Conservation (phyloP, 2,329 filamentous ascomycete species). For the Fusarium verticillioides region DNA sequence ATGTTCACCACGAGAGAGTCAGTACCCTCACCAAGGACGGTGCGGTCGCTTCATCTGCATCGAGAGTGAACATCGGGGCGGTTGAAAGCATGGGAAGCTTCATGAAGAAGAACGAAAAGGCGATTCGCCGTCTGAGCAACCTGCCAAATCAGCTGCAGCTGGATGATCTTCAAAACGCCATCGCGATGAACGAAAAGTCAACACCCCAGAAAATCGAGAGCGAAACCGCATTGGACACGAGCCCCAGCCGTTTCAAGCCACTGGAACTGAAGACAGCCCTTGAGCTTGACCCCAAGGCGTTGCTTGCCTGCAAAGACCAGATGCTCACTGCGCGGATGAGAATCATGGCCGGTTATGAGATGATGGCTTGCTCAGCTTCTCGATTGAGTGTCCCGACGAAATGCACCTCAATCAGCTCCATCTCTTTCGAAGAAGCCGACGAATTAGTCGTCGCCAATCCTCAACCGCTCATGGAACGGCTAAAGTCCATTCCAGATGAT, state of each 20-base stretch:
- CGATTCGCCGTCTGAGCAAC: slow-evolving; percentile 24
- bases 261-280: accelerated
- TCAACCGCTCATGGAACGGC: background rate
- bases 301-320: background rate
- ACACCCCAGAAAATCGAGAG: accelerated
- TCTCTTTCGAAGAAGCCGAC: accelerated
- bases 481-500: background rate
- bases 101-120: slow-evolving; percentile 35
- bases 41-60: slow-evolving; percentile 1
- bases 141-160: slow-evolving; percentile 23
- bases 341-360: slow-evolving; percentile 1
- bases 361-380: background rate
- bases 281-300: background rate
- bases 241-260: accelerated
- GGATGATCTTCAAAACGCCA: background rate
- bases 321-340: background rate
- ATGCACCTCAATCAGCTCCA: background rate
- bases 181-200: background rate
- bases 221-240: accelerated
- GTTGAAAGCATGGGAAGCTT: slow-evolving; percentile 27
- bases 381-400: accelerated
- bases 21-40: background rate
- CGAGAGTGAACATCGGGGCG: slow-evolving; percentile 4
- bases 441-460: background rate
- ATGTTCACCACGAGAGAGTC: slow-evolving; percentile 24